phyloP scores from a whole-genome alignment of 805 yeast species.

The Metschnikowia kofuensis region DNA sequence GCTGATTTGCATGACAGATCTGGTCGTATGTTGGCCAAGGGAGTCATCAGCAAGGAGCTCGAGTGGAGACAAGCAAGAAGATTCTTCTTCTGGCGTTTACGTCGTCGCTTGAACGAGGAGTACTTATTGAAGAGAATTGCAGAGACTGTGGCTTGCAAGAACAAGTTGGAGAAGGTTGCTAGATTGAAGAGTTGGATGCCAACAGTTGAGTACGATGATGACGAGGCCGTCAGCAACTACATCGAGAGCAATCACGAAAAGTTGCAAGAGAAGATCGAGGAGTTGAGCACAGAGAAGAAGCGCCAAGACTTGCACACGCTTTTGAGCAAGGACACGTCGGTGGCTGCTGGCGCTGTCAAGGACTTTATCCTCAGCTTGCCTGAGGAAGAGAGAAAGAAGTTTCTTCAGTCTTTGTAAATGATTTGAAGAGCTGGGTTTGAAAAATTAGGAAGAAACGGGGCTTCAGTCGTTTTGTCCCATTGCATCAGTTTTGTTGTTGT shows the following conservation, averaged over 20 bases:
- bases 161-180: constrained; percentile 80
- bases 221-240: constrained; percentile 78
- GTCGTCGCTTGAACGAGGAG: constrained; percentile 93
- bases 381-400: constrained; percentile 32
- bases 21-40: constrained; percentile 96
- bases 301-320: constrained; percentile 62
- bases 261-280: constrained; percentile 58
- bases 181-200: constrained; percentile 88
- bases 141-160: constrained; percentile 51
- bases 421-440: neutral
- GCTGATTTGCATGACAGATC: constrained; percentile 98
- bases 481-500: constrained; percentile 10
- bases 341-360: constrained; percentile 32
- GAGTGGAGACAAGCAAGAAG: constrained; percentile 89
- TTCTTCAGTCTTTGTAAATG: constrained; percentile 20
- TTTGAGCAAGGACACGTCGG: constrained; percentile 31
- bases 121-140: constrained; percentile 74
- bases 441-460: neutral
- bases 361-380: constrained; percentile 34
- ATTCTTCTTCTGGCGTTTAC: constrained; percentile 97
- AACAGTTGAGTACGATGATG: constrained; percentile 65
- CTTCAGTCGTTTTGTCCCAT: neutral
- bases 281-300: constrained; percentile 62
- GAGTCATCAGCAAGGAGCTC: constrained; percentile 79
- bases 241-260: constrained; percentile 73